phyloP scores from a whole-genome alignment of 352 stramenopile species.

The Globisporangium barbulae region DNA sequence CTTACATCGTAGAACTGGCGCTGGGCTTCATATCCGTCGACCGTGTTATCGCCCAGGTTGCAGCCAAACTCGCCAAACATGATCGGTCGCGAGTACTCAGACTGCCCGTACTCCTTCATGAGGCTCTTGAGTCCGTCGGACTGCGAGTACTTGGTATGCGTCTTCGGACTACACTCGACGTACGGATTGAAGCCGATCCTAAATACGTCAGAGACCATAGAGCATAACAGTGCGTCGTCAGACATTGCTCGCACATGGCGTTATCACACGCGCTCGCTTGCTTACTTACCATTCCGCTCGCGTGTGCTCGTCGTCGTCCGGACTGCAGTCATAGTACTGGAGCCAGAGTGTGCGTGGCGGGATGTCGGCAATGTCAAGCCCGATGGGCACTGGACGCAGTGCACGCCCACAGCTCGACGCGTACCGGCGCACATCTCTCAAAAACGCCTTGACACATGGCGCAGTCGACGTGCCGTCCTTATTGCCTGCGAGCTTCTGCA shows the following conservation, averaged over 20 bases:
- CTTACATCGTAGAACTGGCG: conserved; percentile 44
- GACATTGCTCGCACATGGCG: not conserved
- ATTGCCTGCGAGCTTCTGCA: conserved; percentile 34
- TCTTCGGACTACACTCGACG: conserved; percentile 56
- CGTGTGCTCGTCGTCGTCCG: conserved; percentile 41
- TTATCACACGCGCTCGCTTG: not conserved
- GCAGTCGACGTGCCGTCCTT: conserved; percentile 34
- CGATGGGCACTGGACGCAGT: conserved; percentile 63
- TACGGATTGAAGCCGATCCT: conserved; percentile 49
- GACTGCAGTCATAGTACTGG: conserved; percentile 69
- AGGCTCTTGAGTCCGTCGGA: conserved; percentile 60
- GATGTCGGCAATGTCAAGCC: conserved; percentile 69
- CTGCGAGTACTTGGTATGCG: conserved; percentile 46
- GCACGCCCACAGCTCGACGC: conserved; percentile 31
- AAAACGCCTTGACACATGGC: conserved; percentile 67
- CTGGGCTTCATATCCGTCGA: conserved; percentile 66
- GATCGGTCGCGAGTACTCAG: conserved; percentile 50
- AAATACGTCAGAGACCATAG: too few relatives aligned
- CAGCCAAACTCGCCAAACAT: conserved; percentile 82
- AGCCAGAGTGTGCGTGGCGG: conserved; percentile 56
- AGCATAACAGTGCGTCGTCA: not conserved
- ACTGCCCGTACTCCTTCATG: conserved; percentile 49
- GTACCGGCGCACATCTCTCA: conserved; percentile 60
- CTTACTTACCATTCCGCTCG: conserved; percentile 36
- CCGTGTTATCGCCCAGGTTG: conserved; percentile 57